Evolutionary conservation across 768 basidiomycete species (phyloP).

Genomic region (Boletus reticulatus): DNA sequence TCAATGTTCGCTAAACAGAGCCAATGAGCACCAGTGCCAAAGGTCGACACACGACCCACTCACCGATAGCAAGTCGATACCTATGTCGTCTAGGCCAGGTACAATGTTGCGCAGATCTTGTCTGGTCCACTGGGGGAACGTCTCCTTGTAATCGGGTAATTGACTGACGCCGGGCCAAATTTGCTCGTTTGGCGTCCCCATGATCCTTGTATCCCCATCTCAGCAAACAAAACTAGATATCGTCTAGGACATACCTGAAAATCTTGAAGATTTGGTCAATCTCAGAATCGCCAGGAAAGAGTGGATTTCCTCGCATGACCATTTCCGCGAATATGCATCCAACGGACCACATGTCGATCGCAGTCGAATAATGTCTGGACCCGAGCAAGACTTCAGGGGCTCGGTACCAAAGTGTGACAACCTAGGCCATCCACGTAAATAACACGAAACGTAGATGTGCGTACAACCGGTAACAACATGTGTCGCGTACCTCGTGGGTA

Average conservation of each 20-base stretch:
- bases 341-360: constrained; percentile 99
- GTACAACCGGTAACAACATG: background rate
- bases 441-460: background rate
- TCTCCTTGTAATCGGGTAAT: constrained; percentile 92
- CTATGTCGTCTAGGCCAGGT: constrained; percentile 68
- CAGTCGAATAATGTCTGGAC: constrained; percentile 93
- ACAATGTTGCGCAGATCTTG: constrained; percentile 70
- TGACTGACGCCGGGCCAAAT: constrained; percentile 87
- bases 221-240: background rate
- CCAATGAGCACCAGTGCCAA: background rate
- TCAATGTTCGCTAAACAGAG: constrained; percentile 54
- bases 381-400: constrained; percentile 97
- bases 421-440: constrained; percentile 46
- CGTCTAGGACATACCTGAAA: constrained; percentile 63
- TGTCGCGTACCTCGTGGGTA: constrained; percentile 84
- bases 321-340: constrained; percentile 99
- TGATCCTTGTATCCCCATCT: constrained; percentile 52
- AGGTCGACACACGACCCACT: constrained; percentile 8
- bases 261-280: constrained; percentile 99
- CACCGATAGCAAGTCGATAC: constrained; percentile 80
- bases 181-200: constrained; percentile 92
- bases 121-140: constrained; percentile 93
- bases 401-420: constrained; percentile 99
- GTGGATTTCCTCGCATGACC: constrained; percentile 86
- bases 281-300: constrained; percentile 99